Base-by-base conservation (phyloP, 164 flowering plant genomes). In the Piper longum region DNA sequence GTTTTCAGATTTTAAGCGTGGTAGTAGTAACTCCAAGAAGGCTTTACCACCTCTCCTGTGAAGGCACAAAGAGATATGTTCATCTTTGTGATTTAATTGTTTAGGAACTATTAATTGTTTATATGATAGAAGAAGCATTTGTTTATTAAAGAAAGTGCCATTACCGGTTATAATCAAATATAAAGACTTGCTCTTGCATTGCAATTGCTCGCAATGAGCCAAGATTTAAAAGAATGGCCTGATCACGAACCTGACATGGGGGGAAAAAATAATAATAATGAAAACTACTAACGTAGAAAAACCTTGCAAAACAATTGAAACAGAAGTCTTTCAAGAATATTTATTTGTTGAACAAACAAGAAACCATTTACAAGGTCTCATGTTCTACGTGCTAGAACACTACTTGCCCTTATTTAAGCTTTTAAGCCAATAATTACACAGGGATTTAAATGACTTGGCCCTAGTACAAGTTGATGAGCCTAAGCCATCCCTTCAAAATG, bases 201-300 rank as follows among this genome's bases (percentile, higher is more conserved):
- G 83, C 96, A 64, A 93, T 93, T 63, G 95, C 96, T 55, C 92
- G 81, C 59, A 89, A 71, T 1, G 98, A 83, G 17, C 97, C 97
- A 71, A 93, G 76, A 77, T 89, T 93, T 61, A 93, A 75, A 52
- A 93, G 79, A 67, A 93, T 82, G 56, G 98, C 98, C 78, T 84
- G 78, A 67, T 93, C 98, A 63, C 98, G 93, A 12, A 93, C 93
- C 98, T 92, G 70, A 9, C 43, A 66, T 17, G 61, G 52, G 59
- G 59, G 66, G 36, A 67, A 26, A 41, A 5, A 48, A 48, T 9
- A 9, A 9, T 14, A 48, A 14, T 48, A 48, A 48, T 48, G 11
- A 48, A 5, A 5, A 48, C 3, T 48, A 0, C 52, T 5, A 48
- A 48, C 52, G 9, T 48, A 14, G 3, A 48, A 44, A 5, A 48